Evolutionary conservation across 2,329 filamentous ascomycete species (phyloP).

Genomic region (Neofusicoccum parvum): DNA sequence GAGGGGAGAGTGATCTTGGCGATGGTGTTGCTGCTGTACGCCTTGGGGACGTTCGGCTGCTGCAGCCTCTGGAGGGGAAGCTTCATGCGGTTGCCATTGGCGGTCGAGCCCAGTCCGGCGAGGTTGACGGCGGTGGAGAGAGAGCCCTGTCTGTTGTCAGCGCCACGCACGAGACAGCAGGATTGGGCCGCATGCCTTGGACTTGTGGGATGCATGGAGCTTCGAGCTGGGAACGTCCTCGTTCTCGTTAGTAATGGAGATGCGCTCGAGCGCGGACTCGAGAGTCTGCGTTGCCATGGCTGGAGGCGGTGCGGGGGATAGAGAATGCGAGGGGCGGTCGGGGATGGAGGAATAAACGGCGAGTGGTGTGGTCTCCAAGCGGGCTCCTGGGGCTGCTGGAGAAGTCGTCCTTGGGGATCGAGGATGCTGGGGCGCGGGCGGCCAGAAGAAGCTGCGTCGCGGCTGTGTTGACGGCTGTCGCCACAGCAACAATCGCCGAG

Average conservation of each 20-base stretch:
- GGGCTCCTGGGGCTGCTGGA: constrained; percentile 11
- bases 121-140: constrained; percentile 50
- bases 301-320: neutral
- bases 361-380: neutral
- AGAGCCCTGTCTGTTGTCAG: constrained; percentile 42
- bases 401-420: constrained; percentile 20
- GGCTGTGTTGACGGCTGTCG: constrained; percentile 20
- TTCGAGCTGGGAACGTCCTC: constrained; percentile 58
- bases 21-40: constrained; percentile 41
- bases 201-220: constrained; percentile 62
- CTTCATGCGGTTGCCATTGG: constrained; percentile 66
- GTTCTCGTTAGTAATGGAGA: constrained; percentile 89
- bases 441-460: constrained; percentile 2
- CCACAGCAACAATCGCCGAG: constrained; percentile 18
- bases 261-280: constrained; percentile 85
- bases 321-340: neutral
- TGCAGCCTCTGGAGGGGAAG: constrained; percentile 79
- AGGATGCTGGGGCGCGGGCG: neutral
- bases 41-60: constrained; percentile 66
- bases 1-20: constrained; percentile 69
- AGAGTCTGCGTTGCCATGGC: constrained; percentile 73
- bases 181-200: constrained; percentile 63
- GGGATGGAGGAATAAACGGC: neutral
- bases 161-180: neutral
- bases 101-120: constrained; percentile 50